Percentiles rank a stretch among this genome's conserved stretches.
phyloP scores from a whole-genome alignment of 2,329 filamentous ascomycete species.

The Claviceps digitariae region DNA sequence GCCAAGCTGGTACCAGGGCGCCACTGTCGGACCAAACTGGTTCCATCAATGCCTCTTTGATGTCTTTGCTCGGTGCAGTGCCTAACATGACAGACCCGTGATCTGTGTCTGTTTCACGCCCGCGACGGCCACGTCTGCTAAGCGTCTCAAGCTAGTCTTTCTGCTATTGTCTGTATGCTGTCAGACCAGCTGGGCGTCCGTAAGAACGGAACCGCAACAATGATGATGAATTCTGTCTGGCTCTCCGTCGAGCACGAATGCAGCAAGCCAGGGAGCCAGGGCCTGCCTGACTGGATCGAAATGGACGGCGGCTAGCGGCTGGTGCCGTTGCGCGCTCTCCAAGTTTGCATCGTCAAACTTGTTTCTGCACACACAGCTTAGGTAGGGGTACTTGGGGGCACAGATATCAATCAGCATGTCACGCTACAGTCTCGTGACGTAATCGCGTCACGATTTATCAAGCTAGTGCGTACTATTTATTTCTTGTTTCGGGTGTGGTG shows the following conservation, averaged over 20 bases:
- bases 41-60: background rate
- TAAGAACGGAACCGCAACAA: no score
- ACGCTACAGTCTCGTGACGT: background rate
- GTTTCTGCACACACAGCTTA: background rate
- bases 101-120: no score
- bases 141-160: background rate
- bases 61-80: background rate
- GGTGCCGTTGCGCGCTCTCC: background rate
- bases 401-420: no score
- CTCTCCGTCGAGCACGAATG: no score
- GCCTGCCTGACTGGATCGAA: background rate
- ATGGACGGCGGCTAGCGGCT: background rate
- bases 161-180: no score
- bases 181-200: no score
- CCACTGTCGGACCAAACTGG: background rate
- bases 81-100: background rate
- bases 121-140: no score
- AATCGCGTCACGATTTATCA: background rate
- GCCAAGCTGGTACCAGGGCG: background rate
- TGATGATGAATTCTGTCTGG: no score
- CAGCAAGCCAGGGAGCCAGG: background rate
- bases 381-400: no score
- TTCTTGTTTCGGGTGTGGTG: no score
- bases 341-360: background rate
- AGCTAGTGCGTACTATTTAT: no score